Base-by-base conservation (phyloP, 192 early-diverging fungal genomes). In the Backusella tuberculispora region DNA sequence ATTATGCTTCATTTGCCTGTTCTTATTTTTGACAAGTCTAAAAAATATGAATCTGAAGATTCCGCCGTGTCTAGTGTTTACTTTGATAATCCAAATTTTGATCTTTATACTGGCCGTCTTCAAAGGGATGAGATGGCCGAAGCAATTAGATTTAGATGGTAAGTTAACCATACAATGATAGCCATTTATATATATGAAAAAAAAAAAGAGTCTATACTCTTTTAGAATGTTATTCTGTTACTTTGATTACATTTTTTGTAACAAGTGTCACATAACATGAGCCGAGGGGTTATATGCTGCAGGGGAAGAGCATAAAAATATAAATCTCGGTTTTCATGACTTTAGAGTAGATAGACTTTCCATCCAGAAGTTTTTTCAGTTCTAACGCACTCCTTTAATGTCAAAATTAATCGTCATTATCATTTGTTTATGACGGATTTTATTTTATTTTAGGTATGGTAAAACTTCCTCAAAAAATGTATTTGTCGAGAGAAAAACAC, bases 61-160 rank as follows among this genome's bases (percentile, higher is more conserved):
- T 92, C 97, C 0, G 95, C 96, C 19, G 92, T 99, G 66, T 92
- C 95, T 6, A 94, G 94, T 73, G 90, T 98, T 40, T 99, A 99
- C 80, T 92, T 93, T 83, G 98, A 99, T 81, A 98, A 98, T 81
- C 88, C 92, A 40, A 76, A 85, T 17, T 93, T 99, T 78, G 96
- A 98, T 65, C 86, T 99, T 44, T 99, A 98, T 80, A 87, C 87
- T 69, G 93, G 90, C 63, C 90, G 96, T 65, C 79, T 98, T 15
- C 94, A 97, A 79, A 94, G 94, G 78, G 91, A 90, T 77, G 94
- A 96, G 70, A 93, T 94, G 9, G 97, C 95, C 26, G 91, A 96
- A 76, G 93, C 94, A n/a, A 90, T 99, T 70, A 94, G 97, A 48
- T 80, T 97, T 76, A 90, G 96, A 66, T 99, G 97, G 97, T 99